phyloP scores from a whole-genome alignment of 768 basidiomycete genomes.

The Mycena belliarum region DNA sequence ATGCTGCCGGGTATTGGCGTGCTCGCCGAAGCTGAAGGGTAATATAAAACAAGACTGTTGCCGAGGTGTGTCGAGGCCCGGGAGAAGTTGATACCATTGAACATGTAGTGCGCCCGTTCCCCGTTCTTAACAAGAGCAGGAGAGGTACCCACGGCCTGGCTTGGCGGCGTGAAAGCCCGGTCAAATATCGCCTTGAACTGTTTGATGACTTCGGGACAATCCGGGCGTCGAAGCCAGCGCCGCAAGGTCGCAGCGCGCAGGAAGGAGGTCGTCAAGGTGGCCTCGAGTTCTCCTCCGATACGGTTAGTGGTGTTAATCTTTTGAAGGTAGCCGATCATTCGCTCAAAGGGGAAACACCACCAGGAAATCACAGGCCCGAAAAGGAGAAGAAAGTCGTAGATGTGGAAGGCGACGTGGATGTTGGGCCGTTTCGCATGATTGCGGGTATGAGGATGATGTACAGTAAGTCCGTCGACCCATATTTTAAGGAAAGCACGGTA shows the following conservation, averaged over 20 bases:
- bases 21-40: neutral
- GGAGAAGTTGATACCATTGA: constrained; percentile 1
- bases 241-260: constrained; percentile 12
- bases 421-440: constrained; percentile 20
- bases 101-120: constrained; percentile 9
- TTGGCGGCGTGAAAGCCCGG: constrained; percentile 1
- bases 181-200: constrained; percentile 13
- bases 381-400: constrained; percentile 32
- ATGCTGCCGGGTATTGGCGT: neutral
- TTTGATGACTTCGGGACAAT: constrained; percentile 16
- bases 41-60: neutral
- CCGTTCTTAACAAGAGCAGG: constrained; percentile 2
- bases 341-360: constrained; percentile 42
- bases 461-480: constrained; percentile 27
- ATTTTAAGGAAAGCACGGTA: constrained; percentile 20
- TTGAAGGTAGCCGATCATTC: constrained; percentile 37
- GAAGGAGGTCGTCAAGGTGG: constrained; percentile 8
- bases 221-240: constrained; percentile 21
- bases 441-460: constrained; percentile 25
- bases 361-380: constrained; percentile 39
- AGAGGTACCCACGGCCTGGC: constrained; percentile 3
- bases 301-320: constrained; percentile 32
- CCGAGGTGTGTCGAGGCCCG: neutral
- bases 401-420: constrained; percentile 34
- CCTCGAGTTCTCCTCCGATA: constrained; percentile 23